phyloP scores from a whole-genome alignment of 768 basidiomycete genomes.

The Flagelloscypha sp. region DNA sequence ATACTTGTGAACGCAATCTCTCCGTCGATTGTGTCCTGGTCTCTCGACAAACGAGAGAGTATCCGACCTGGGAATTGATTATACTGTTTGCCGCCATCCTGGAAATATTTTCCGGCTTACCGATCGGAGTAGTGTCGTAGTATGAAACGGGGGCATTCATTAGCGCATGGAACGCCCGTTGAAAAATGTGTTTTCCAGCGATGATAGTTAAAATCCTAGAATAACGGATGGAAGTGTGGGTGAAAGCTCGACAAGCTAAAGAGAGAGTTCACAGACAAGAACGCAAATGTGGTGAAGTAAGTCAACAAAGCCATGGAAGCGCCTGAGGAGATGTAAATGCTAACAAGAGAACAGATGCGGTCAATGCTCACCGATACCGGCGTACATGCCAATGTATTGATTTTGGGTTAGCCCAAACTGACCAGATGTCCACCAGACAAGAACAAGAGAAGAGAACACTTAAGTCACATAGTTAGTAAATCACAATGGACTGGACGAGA shows the following conservation, averaged over 20 bases:
- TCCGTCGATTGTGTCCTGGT: conserved; percentile 51
- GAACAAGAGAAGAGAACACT: too few species aligned
- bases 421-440: too few species aligned
- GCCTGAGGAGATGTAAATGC: conserved; percentile 26
- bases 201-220: too few species aligned
- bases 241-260: too few species aligned
- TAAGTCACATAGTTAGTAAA: too few species aligned
- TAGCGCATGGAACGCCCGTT: too few species aligned
- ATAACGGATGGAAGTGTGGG: too few species aligned
- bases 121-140: conserved; percentile 68
- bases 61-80: conserved; percentile 38
- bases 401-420: conserved; percentile 46
- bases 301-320: conserved; percentile 41
- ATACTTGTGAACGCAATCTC: conserved; percentile 38
- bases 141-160: conserved; percentile 57
- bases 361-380: conserved; percentile 29
- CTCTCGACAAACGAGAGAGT: conserved; percentile 49
- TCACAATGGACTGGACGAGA: too few species aligned
- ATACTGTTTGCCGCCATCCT: too few species aligned
- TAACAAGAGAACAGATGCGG: neutral
- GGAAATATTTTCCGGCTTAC: too few species aligned
- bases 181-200: too few species aligned
- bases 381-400: conserved; percentile 61
- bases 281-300: conserved; percentile 39
- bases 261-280: conserved; percentile 44